Conservation (phyloP, 331 rosid genomes). For the Stylosanthes scabra region DNA sequence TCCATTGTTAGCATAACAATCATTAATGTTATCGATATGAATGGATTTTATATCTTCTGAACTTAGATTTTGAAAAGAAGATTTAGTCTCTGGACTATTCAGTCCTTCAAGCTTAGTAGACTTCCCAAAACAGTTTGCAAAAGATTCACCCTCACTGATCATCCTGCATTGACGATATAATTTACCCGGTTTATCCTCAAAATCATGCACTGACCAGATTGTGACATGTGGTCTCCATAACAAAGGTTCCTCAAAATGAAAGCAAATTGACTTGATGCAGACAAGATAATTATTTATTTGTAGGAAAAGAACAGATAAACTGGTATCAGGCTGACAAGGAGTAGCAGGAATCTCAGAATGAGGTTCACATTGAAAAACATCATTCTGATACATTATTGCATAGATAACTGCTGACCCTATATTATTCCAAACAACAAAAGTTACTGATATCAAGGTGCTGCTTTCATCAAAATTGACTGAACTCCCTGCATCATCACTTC, state of each 20-base stretch:
- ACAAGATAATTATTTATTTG: constrained; percentile 60
- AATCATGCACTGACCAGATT: constrained; percentile 57
- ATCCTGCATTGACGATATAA: constrained; percentile 52
- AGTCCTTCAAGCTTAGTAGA: constrained; percentile 43
- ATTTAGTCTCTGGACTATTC: constrained; percentile 39
- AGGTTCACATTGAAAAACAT: constrained; percentile 58
- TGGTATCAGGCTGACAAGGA: constrained; percentile 51
- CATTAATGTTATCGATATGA: constrained; percentile 28
- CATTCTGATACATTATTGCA: constrained; percentile 58
- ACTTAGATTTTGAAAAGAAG: constrained; percentile 45
- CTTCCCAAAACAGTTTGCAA: constrained; percentile 56
- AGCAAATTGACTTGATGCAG: constrained; percentile 69
- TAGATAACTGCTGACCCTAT: constrained; percentile 69
- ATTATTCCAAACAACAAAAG: constrained; percentile 74
- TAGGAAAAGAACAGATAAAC: constrained; percentile 54
- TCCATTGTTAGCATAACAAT: constrained; percentile 49
- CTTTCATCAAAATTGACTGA: constrained; percentile 36
- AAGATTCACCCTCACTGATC: constrained; percentile 55
- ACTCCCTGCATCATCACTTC: constrained; percentile 47
- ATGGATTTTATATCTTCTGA: constrained; percentile 37
- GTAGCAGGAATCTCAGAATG: constrained; percentile 71
- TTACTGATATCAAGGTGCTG: constrained; percentile 36
- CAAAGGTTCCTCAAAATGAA: constrained; percentile 68
- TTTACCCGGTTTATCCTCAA: constrained; percentile 52
- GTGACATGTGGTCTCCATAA: constrained; percentile 76